Evolutionary conservation across 495 filamentous ascomycete genomes (phyloP).

Genomic region (Lasiosphaeria hispida): DNA sequence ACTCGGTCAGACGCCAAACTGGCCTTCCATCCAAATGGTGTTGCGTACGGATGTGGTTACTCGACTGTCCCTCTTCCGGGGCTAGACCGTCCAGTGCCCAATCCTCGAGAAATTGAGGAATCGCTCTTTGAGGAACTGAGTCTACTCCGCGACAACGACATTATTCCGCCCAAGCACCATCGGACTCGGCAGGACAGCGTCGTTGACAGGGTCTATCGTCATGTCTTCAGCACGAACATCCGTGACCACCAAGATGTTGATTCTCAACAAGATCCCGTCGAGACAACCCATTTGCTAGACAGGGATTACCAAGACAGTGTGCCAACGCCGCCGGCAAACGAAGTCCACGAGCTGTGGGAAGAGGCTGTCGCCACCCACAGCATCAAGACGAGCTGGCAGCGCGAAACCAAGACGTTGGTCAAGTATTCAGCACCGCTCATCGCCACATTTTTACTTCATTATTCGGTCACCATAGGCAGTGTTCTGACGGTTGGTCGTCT

Average conservation of each 20-base stretch:
- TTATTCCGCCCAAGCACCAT: constrained; percentile 62
- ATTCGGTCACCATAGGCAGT: constrained; percentile 65
- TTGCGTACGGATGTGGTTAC: constrained; percentile 58
- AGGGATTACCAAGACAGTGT: neutral
- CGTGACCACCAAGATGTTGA: constrained; percentile 52
- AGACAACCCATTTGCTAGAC: constrained; percentile 40
- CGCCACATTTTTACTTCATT: constrained; percentile 68
- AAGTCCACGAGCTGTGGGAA: constrained; percentile 56
- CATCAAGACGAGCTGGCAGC: constrained; percentile 79
- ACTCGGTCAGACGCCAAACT: constrained; percentile 43
- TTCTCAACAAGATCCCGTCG: constrained; percentile 34
- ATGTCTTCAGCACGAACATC: constrained; percentile 43
- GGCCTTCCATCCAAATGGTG: constrained; percentile 65
- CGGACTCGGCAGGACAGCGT: constrained; percentile 13
- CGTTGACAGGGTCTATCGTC: constrained; percentile 31
- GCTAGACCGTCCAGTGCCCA: constrained; percentile 61
- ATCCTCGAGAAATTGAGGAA: constrained; percentile 42
- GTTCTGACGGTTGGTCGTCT: constrained; percentile 66
- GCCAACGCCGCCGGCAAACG: constrained; percentile 16
- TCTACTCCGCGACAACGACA: constrained; percentile 71
- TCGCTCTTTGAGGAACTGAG: constrained; percentile 68
- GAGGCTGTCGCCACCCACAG: constrained; percentile 69
- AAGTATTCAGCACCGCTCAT: constrained; percentile 59
- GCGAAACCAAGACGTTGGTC: constrained; percentile 65
- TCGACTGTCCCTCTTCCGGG: constrained; percentile 41